Base-by-base conservation (phyloP, 352 stramenopile genomes). In the Globisporangium irregulare region DNA sequence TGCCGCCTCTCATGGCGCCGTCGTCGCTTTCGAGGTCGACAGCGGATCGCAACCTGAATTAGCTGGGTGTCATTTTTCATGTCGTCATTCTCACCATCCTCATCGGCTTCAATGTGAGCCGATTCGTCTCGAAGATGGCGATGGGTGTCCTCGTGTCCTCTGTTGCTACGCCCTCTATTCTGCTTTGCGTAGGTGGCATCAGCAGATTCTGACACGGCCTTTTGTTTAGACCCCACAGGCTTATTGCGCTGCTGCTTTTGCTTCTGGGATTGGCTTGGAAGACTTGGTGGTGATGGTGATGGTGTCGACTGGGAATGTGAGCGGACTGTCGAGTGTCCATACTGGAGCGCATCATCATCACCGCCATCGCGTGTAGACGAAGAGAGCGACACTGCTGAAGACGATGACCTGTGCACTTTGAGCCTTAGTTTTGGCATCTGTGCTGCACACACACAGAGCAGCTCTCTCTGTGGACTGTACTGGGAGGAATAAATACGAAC, bases 41-140 rank as follows among this genome's bases (percentile, higher is more conserved):
- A 91, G 14, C 82, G 74, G 38, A 91, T 72, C n/a, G 77, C 80
- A 12, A 91, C 80, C 66, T 87, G 77, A 22, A 89, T 83, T 58
- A 80, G 38, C 27, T 66, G 71, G 10, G 20, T 34, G 20, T 62
- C 71, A 3, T 66, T 43, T 24, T 5, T n/a, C 14, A n/a, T 6
- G 41, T 22, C 41, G 41, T n/a, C 41, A n/a, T 50, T n/a, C 2
- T 50, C 41, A 48, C 36, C 36, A 3, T 18, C 38, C 38, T 46
- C 4, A 4, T 68, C 55, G 27, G 5, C 46, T 4, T 62, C 50
- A 46, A 12, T 46, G 5, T 46, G 38, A 18, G 38, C 5, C 14
- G 38, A 46, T 46, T 46, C 14, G 4, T 14, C 12, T 6, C 38
- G 38, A 20, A 46, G 12, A 8, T 46, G 12, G 38, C 12, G 38